Percentiles rank a stretch among this genome's conserved stretches.
These are phyloP conservation scores for Phytopythium oedochilum DNA, from an alignment of 352 stramenopile genomes.

Conservation along the genomic window DNA sequence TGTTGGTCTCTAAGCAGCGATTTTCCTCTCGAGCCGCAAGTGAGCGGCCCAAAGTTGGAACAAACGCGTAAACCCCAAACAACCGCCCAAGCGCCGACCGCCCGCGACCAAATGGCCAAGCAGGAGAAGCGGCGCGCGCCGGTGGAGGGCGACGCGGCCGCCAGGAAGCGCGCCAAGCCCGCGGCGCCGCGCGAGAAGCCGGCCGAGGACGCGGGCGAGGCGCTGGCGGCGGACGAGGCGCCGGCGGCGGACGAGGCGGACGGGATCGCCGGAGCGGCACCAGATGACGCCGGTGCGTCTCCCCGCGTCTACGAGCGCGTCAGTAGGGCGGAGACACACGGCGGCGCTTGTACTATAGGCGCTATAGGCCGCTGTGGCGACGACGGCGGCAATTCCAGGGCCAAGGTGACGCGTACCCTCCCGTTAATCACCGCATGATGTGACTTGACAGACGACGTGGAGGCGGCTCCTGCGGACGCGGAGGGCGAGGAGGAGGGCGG, in stretches of 20 bases:
- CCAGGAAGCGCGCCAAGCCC: slow-evolving; percentile 23
- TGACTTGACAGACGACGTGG: background rate
- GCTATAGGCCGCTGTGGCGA: background rate
- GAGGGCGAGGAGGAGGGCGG: background rate
- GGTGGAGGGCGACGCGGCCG: slow-evolving; percentile 1
- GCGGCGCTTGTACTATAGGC: background rate
- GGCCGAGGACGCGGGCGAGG: background rate
- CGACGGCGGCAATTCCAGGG: no score
- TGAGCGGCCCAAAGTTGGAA: no score
- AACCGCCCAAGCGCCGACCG: background rate
- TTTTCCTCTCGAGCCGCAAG: no score
- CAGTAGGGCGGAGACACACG: no score
- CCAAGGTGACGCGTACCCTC: background rate
- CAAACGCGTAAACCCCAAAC: background rate
- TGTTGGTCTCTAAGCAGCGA: background rate
- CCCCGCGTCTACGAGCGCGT: background rate
- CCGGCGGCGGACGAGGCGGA: background rate
- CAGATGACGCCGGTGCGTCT: background rate
- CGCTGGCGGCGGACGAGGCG: background rate
- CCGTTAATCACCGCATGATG: no score
- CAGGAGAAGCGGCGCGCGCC: slow-evolving; percentile 4
- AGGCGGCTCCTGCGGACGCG: background rate
- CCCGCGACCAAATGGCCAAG: background rate
- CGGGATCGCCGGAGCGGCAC: background rate
- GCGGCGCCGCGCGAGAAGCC: background rate